Base-by-base conservation (phyloP, 2,329 filamentous ascomycete genomes). In the Tolypocladium tundrense region DNA sequence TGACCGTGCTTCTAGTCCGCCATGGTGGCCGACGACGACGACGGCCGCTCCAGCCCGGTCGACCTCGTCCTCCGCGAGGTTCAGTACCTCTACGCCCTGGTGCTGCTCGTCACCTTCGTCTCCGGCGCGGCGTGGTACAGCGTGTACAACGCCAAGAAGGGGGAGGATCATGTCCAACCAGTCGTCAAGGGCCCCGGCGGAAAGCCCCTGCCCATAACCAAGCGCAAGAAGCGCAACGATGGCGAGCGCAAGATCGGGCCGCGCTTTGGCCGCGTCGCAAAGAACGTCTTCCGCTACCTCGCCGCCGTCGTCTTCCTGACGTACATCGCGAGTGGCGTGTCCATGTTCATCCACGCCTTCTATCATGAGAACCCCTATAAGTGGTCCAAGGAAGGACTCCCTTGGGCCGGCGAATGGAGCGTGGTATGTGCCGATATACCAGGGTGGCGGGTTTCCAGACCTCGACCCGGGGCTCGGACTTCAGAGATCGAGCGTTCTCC, bases 181-280 rank as follows among this genome's bases (percentile, higher is more conserved):
- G 77, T 72, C 39, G 72, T 82, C 63, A 85, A 80, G 56, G 92
- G 92, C n/a, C 91, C 92, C 1, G 92, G 90, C 58, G 93, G 92
- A 64, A 92, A 95, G 71, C 91, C 91, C 40, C 77, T 97, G 57
- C 91, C 91, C n/a, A 70, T 78, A 54, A 82, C 79, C 60, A 88
- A 85, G 69, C 84, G 77, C 59, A 77, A 76, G 69, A 74, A 77
- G 73, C 70, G 80, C 69, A 69, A 73, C 71, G 63, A 77, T 73
- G 71, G 75, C 72, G 66, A 76, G 73, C 68, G 74, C 53, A 73
- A 73, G 62, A 69, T 74, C 56, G 70, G 72, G 21, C 78, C 69
- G 35, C 79, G 84, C 64, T 85, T 91, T 70, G 87, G 86, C 60
- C 80, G 77, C n/a, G 76, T 79, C 53, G 79, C 85, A 64, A 90